Evolutionary conservation across 2,329 filamentous ascomycete genomes (phyloP), one percentile per base, ranked within the genome.

Genomic region (Penicillium sclerotigenum): DNA sequence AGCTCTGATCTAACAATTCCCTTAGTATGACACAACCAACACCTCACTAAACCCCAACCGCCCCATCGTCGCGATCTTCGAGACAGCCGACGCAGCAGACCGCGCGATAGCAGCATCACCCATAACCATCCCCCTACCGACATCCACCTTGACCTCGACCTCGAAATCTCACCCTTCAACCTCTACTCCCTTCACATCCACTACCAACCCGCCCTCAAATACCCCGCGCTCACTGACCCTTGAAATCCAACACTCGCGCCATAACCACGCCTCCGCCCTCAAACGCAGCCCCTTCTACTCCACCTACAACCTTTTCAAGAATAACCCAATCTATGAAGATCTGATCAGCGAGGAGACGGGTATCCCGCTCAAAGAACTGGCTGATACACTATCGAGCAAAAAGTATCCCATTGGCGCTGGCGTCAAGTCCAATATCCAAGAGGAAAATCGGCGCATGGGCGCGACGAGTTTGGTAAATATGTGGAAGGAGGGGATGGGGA

Each of bases 21-120:
- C 5, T 28, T 34, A 73, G 71, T 73, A 73, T 46, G 69, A 73
- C 42, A 57, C 61, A 50, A 65, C 65, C 18, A 68, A 71, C 40
- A 61, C 54, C 36, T 57, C 59, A n/a, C 31, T 49, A 20, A 63
- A 56, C 24, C 52, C 57, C 4, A 54, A 65, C 9, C 63, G 64
- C 8, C 56, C 62, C 0, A 69, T 69, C 6, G 52, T 71, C 22
- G 73, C 70, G 6, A 74, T 75, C 42, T 76, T 73, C 58, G 73
- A 73, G 31, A 66, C 68, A 13, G 29, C 63, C n/a, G 61, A 71
- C n/a, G 64, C 73, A 29, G 74, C 73, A 4, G 49, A 64, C 4
- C 59, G 63, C 38, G 73, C 73, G 13, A 61, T 73, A 48, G 59
- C 64, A 10, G 63, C 73, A 3, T 74, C 73, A 0, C 72, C 72